A percentile compares a stretch with the other conserved stretches of the same genome.
Conservation (phyloP, 176 grass and related monocot genomes). For the Phyllostachys edulis region DNA sequence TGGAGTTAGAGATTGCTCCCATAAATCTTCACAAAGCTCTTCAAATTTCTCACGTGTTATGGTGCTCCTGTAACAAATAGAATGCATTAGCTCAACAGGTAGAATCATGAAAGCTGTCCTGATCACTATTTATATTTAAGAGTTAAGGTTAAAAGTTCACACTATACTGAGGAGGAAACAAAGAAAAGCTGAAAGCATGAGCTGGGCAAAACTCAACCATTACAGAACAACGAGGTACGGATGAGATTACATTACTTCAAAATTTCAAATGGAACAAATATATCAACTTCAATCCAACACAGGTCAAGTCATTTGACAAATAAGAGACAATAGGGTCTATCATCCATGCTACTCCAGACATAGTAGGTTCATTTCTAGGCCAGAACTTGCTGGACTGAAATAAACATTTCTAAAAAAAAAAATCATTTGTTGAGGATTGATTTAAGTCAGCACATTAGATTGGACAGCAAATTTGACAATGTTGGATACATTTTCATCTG, state of each 20-base stretch:
- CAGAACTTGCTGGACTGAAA: background rate
- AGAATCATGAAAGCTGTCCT: constrained; percentile 1
- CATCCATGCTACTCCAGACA: constrained; percentile 23
- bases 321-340: background rate
- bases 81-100: constrained; percentile 4
- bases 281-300: constrained; percentile 7
- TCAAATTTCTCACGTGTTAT: constrained; percentile 98
- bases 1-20: constrained; percentile 86
- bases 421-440: background rate
- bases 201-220: background rate
- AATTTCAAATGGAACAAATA: background rate
- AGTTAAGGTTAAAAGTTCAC: constrained; percentile 1
- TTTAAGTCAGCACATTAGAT: background rate
- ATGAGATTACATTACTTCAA: background rate
- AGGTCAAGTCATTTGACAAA: constrained; percentile 4
- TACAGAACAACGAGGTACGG: background rate
- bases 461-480: constrained; percentile 16
- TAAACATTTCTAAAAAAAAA: background rate
- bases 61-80: constrained; percentile 70
- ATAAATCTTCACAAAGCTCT: constrained; percentile 94
- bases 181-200: constrained; percentile 18
- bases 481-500: constrained; percentile 5
- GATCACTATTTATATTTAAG: constrained; percentile 1
- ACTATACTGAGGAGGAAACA: background rate
- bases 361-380: background rate